Evolutionary conservation across 2,329 filamentous ascomycete genomes (phyloP).

Genomic region (Dactylellina sp.): DNA sequence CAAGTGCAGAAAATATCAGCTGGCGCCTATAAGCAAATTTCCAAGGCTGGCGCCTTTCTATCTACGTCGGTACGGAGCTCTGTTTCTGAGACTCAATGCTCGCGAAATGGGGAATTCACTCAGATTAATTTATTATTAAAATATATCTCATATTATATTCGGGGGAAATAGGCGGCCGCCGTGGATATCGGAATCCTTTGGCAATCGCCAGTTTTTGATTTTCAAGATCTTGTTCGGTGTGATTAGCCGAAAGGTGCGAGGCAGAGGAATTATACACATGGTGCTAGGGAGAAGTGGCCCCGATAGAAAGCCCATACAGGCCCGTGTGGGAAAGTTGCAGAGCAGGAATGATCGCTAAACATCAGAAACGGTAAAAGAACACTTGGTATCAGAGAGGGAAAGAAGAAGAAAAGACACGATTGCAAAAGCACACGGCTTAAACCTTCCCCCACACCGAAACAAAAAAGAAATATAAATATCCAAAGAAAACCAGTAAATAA

Average conservation of each 20-base stretch:
- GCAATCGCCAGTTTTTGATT: conserved; percentile 22
- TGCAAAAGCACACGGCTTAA: conserved; percentile 30
- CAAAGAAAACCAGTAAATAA: conserved; percentile 26
- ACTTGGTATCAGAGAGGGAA: background rate
- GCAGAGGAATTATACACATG: conserved; percentile 34
- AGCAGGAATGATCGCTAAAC: conserved; percentile 38
- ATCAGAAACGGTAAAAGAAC: conserved; percentile 19
- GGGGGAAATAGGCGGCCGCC: conserved; percentile 38
- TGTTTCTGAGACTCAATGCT: conserved; percentile 13
- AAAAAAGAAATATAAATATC: conserved; percentile 44
- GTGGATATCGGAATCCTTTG: conserved; percentile 12
- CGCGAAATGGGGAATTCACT: conserved; percentile 13
- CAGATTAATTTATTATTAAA: no score
- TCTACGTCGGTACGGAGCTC: conserved; percentile 1
- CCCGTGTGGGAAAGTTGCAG: conserved; percentile 9
- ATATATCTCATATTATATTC: no score
- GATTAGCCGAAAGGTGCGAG: conserved; percentile 8
- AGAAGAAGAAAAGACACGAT: conserved; percentile 12
- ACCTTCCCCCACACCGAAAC: conserved; percentile 23
- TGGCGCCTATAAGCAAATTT: background rate
- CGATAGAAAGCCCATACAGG: conserved; percentile 24
- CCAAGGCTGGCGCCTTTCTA: background rate
- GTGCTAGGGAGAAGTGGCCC: conserved; percentile 4
- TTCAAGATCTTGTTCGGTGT: conserved; percentile 6
- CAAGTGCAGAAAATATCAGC: background rate